Evolutionary conservation across 2,329 filamentous ascomycete species (phyloP).

Genomic region (Corniculantispora saksenae): DNA sequence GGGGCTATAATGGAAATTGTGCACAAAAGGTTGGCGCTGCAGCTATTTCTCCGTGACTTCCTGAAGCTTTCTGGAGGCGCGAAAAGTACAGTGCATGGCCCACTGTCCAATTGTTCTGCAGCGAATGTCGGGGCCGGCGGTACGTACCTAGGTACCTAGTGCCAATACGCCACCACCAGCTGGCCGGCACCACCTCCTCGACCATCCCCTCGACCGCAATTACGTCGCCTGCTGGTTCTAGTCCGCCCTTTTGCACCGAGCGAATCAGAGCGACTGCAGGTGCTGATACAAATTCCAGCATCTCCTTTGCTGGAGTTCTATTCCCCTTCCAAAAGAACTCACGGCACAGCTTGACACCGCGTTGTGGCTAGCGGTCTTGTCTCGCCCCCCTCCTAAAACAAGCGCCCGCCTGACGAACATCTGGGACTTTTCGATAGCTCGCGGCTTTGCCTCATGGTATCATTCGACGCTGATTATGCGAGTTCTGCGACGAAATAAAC

Average conservation of each 20-base stretch:
- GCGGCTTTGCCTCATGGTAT: not conserved
- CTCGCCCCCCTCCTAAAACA: slow-evolving; percentile 10
- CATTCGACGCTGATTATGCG: slow-evolving; percentile 3
- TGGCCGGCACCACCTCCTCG: slow-evolving; percentile 7
- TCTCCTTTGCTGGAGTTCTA: not conserved
- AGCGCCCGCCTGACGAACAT: not conserved
- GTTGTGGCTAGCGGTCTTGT: not conserved
- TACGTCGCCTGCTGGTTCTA: not conserved
- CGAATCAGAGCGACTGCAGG: not conserved
- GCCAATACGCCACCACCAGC: not conserved
- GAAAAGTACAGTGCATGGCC: not conserved
- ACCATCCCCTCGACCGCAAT: slow-evolving; percentile 11
- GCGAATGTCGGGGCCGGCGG: not conserved
- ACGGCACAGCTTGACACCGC: not conserved
- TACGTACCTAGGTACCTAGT: not conserved
- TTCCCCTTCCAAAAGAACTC: not conserved
- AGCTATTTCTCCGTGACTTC: not conserved
- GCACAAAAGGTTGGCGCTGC: not conserved
- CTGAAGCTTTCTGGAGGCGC: not conserved
- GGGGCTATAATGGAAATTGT: not conserved
- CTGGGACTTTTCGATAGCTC: not conserved
- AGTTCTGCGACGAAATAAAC: not conserved
- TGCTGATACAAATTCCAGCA: not conserved
- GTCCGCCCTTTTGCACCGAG: not conserved
- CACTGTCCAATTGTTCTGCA: not conserved